Conservation (phyloP, 2,329 filamentous ascomycete species). For the Acrodontium crateriforme region DNA sequence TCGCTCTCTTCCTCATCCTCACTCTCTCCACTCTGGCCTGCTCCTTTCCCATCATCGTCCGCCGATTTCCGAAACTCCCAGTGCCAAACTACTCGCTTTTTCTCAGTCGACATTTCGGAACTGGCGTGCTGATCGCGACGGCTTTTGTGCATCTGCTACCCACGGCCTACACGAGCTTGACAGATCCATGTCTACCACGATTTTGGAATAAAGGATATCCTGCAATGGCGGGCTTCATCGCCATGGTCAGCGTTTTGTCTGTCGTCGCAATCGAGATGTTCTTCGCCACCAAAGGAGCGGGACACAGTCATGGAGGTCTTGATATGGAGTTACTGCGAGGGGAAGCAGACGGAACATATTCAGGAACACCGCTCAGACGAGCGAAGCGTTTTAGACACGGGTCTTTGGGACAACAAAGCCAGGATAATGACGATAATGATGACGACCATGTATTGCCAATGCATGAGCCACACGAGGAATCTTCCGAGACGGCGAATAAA, state of each 20-base stretch:
- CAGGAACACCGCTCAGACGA: no score
- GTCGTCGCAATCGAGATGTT: conserved; percentile 84
- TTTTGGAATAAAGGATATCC: conserved; percentile 71
- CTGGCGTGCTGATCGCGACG: conserved; percentile 43
- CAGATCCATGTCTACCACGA: conserved; percentile 53
- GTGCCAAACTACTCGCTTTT: conserved; percentile 47
- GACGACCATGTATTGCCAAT: conserved; percentile 7
- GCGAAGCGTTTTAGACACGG: conserved; percentile 13
- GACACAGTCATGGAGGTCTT: conserved; percentile 41
- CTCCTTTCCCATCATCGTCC: conserved; percentile 47
- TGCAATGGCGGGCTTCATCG: conserved; percentile 66
- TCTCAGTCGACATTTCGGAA: conserved; percentile 45
- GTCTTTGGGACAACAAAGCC: conserved; percentile 5
- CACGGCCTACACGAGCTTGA: conserved; percentile 46
- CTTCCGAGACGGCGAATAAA: conserved; percentile 15
- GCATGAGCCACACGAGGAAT: no score
- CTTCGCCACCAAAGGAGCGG: conserved; percentile 57
- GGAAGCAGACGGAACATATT: neutral
- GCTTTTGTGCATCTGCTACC: conserved; percentile 48
- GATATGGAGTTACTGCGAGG: conserved; percentile 16
- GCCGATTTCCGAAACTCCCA: conserved; percentile 44
- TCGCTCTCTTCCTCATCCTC: conserved; percentile 44
- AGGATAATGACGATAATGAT: conserved; percentile 3
- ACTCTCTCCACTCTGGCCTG: conserved; percentile 43
- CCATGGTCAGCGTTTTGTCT: conserved; percentile 67